Evolutionary conservation across 2,329 filamentous ascomycete genomes (phyloP), one percentile per base, ranked within the genome.

Genomic region (Orbilia ellipsospora): DNA sequence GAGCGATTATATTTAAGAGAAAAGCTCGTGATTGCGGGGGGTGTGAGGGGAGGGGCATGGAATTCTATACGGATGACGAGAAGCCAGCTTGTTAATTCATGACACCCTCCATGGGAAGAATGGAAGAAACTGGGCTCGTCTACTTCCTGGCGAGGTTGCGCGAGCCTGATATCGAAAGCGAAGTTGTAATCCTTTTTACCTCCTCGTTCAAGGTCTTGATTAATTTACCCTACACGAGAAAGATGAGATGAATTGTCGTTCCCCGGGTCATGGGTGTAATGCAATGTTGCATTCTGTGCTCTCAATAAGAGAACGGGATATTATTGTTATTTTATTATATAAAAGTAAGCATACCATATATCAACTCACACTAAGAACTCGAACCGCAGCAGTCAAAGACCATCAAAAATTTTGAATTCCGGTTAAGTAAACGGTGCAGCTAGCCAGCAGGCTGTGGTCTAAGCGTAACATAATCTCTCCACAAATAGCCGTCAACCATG

Each of bases 401-500:
- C 48, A 44, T 20, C 52, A 60, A 48, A 57, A 45, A 52, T 15
- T 60, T 72, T 60, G 67, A 72, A 65, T 72, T 72, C 67, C 67
- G 67, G 67, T 64, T 72, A 72, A 72, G 67, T 72, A 57, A 70
- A 36, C 42, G 40, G 48, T 44, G 51, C 59, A 61, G 64, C 66
- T 54, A 60, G 67, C 67, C 59, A 60, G 64, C 66, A 64, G 67
- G 67, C 67, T 72, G 67, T 72, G 63, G 60, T 65, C 67, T 51
- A 65, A 51, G 67, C 67, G 60, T 60, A 72, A 72, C 59, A 57
- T 70, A 57, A 70, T 52, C 42, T 23, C 62, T 57, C 56, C 59
- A 67, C 51, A 62, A 73, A 74, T 74, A 74, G 70, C 70, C 70
- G 70, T 68, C 64, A 75, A 69, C 60, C 69, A 69, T 60, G 36